Conservation (phyloP, 345 rosid genomes). For the Rhizophora apiculata region DNA sequence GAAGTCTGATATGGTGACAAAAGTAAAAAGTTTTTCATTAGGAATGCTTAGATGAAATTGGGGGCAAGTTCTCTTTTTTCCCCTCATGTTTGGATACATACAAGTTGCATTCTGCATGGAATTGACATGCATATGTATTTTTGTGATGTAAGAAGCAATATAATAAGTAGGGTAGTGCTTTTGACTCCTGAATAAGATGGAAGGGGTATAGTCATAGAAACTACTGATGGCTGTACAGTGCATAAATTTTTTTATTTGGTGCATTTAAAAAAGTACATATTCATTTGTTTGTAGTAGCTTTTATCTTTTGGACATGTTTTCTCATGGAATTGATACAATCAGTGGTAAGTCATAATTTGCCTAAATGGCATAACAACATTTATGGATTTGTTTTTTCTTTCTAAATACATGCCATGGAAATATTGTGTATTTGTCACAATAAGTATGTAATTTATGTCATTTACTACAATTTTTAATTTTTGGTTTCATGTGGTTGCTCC, state of each 20-base stretch:
- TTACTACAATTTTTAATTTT: too few species aligned
- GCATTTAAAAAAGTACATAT: neutral
- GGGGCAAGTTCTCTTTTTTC: too few species aligned
- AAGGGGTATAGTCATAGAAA: neutral
- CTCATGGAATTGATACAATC: neutral
- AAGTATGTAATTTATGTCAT: too few species aligned
- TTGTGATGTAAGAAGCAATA: neutral
- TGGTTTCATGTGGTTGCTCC: too few species aligned
- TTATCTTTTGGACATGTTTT: neutral
- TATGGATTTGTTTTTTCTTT: neutral
- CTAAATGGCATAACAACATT: neutral
- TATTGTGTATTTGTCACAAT: too few species aligned
- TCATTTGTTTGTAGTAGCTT: neutral
- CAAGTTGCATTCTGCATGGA: too few species aligned
- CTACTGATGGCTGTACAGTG: neutral
- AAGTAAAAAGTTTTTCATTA: neutral
- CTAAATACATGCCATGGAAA: neutral
- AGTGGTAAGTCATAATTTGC: neutral
- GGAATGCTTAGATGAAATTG: too few species aligned
- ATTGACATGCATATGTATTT: neutral
- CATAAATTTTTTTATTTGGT: neutral
- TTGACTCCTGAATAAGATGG: neutral
- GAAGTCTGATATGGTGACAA: conserved; percentile 1
- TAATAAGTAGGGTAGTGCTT: neutral
- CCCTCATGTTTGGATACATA: too few species aligned